Base-by-base conservation (phyloP, 352 stramenopile species). In the Albugo candida region DNA sequence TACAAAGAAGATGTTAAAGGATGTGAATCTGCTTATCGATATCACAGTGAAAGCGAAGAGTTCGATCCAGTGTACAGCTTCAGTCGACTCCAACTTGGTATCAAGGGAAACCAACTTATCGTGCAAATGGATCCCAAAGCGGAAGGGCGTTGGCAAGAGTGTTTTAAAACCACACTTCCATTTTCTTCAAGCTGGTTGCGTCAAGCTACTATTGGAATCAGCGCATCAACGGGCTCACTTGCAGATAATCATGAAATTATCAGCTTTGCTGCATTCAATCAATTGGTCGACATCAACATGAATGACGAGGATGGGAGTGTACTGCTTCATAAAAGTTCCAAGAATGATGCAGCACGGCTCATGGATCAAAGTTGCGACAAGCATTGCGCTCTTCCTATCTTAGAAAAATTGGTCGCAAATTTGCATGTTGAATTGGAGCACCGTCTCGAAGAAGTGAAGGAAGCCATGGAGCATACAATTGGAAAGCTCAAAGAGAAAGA, bases 211-310 rank as follows among this genome's bases (percentile, higher is more conserved):
- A 68, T 89, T 21, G 76, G 78, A 21, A 81, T 92, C 55, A 86
- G 68, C 12, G 76, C 61, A 18, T 65, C 78, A 6, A 92, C 78
- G 1, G 78, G 78, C n/a, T 61, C 61, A 20, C 52, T 92, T 14
- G 78, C 78, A 11, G 78, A 92, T 54, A 92, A 92, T 53, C 78
- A 92, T 54, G 78, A 92, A 53, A 64, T 88, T 41, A 76, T 88
- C 36, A 67, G 67, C 43, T 81, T 88, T 40, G 70, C 83, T 19
- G 61, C 67, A 18, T 87, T 82, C 54, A 67, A 82, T 47, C 53
- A 83, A 42, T 31, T 61, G 18, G 59, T 82, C 34, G 71, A 85
- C 41, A 64, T 58, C 17, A 65, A 62, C 36, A 53, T 91, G 27
- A 53, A 53, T 14, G 58, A 64, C 42, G 64, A 66, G 11, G 75